Evolutionary conservation across 139 green algal species (phyloP), one percentile per base, ranked within the genome.

Genomic region (Chara braunii): DNA sequence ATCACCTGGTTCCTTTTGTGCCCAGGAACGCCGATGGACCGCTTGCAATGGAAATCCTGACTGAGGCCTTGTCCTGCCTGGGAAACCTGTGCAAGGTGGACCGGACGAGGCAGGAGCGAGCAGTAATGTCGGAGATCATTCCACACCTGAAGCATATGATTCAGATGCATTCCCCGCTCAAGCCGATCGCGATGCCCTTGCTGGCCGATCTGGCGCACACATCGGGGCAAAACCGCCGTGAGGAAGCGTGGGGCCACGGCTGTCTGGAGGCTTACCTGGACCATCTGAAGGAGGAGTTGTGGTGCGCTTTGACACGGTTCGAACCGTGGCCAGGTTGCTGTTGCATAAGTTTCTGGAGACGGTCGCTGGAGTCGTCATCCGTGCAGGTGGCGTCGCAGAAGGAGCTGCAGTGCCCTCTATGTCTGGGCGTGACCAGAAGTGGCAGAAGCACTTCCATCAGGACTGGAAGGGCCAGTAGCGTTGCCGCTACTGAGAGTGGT

Each of bases 61-160:
- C n/a, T n/a, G n/a, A n/a, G n/a, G n/a, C n/a, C n/a, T n/a, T n/a
- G n/a, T n/a, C n/a, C 18, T 45, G 64, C 1, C 29, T 82, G 11
- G 75, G 68, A 50, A 79, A 81, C 35, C 71, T 82, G 1, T 82
- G 75, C 53, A 71, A 54, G 32, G 36, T 53, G 36, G 68, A 65
- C 53, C 64, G 65, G 33, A 23, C 23, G 23, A 32, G 60, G 62
- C 75, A 78, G 43, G 73, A 82, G 44, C 53, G 68, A 35, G 75
- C 75, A 4, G 75, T 64, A 3, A 43, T 78, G 23, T 50, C 62
- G 5, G 67, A 56, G 34, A 61, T 67, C 40, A 51, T 78, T 0
- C 51, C 73, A 2, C 56, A 59, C 1, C 53, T 82, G 6, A 24
- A 69, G 23, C 23, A 28, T 0, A 37, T 81, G 35, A 40, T 65